These are phyloP conservation scores for Taphrina sp. DNA, from an alignment of 1,139 yeast species.

Conservation along the genomic window DNA sequence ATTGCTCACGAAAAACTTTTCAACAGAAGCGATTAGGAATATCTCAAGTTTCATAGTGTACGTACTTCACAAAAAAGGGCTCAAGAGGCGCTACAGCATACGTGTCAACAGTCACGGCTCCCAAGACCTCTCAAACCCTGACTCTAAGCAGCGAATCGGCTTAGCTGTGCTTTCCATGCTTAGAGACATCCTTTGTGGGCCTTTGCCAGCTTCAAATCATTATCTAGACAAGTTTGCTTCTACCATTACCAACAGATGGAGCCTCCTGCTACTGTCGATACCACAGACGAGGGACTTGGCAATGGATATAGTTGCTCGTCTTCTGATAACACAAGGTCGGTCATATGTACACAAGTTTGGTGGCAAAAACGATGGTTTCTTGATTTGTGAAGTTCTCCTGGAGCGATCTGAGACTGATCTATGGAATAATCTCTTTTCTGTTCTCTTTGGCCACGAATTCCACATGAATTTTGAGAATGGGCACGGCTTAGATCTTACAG, in stretches of 20 bases:
- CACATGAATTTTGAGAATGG: too few species aligned
- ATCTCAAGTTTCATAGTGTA: conserved; percentile 47
- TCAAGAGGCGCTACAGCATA: background rate
- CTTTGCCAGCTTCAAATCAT: conserved; percentile 37
- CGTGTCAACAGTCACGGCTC: conserved; percentile 1
- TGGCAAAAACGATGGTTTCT: conserved; percentile 53
- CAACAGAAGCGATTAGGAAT: conserved; percentile 47
- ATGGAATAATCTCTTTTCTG: conserved; percentile 39
- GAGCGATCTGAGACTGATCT: conserved; percentile 52
- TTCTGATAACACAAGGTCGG: conserved; percentile 52
- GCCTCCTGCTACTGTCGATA: conserved; percentile 55
- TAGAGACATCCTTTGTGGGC: conserved; percentile 43
- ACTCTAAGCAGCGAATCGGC: background rate
- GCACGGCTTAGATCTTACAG: background rate
- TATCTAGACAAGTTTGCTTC: conserved; percentile 52
- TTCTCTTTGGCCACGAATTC: conserved; percentile 37
- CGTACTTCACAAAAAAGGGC: conserved; percentile 18
- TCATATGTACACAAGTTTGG: conserved; percentile 54
- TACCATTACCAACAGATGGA: conserved; percentile 56
- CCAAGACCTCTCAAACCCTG: background rate
- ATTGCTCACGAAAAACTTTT: conserved; percentile 47
- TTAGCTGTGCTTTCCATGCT: conserved; percentile 38
- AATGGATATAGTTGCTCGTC: conserved; percentile 52
- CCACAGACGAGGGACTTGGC: conserved; percentile 49
- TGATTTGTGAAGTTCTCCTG: conserved; percentile 47